A percentile compares a stretch with the other conserved stretches of the same genome.
These are phyloP conservation scores for Clavariopsis aquatica DNA, from an alignment of 495 filamentous ascomycete genomes.

Conservation along the genomic window DNA sequence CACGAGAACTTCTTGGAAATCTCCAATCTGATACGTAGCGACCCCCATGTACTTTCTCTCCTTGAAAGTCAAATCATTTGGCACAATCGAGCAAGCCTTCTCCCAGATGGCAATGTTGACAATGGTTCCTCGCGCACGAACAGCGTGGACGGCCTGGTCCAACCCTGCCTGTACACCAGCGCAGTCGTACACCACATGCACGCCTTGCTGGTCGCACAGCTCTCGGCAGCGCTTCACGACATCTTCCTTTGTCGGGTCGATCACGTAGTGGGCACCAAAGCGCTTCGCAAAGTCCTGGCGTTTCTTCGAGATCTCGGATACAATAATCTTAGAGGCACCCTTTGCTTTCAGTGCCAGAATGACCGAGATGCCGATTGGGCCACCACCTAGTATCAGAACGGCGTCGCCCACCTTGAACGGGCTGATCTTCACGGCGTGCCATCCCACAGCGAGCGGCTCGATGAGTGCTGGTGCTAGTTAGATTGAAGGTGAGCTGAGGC, in stretches of 20 bases:
- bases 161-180: slow-evolving; percentile 59
- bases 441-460: slow-evolving; percentile 65
- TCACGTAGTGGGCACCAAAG: slow-evolving; percentile 57
- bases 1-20: slow-evolving; percentile 57
- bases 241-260: slow-evolving; percentile 59
- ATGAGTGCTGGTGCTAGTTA: slow-evolving; percentile 49
- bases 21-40: slow-evolving; percentile 56
- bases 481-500: not conserved
- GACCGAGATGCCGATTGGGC: slow-evolving; percentile 64
- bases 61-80: slow-evolving; percentile 58
- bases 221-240: slow-evolving; percentile 50
- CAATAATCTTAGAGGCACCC: slow-evolving; percentile 56
- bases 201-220: slow-evolving; percentile 53
- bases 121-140: slow-evolving; percentile 57
- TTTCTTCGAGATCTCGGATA: slow-evolving; percentile 54
- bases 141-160: slow-evolving; percentile 52
- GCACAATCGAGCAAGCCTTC: slow-evolving; percentile 50
- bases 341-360: slow-evolving; percentile 58
- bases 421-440: slow-evolving; percentile 63
- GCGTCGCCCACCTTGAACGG: slow-evolving; percentile 54
- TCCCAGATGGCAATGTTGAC: slow-evolving; percentile 68
- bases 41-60: slow-evolving; percentile 60
- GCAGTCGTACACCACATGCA: slow-evolving; percentile 59
- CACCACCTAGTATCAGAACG: slow-evolving; percentile 60
- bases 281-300: slow-evolving; percentile 54